Conservation (phyloP, 371 early-diverging fungal genomes). For the Apophysomyces elegans region DNA sequence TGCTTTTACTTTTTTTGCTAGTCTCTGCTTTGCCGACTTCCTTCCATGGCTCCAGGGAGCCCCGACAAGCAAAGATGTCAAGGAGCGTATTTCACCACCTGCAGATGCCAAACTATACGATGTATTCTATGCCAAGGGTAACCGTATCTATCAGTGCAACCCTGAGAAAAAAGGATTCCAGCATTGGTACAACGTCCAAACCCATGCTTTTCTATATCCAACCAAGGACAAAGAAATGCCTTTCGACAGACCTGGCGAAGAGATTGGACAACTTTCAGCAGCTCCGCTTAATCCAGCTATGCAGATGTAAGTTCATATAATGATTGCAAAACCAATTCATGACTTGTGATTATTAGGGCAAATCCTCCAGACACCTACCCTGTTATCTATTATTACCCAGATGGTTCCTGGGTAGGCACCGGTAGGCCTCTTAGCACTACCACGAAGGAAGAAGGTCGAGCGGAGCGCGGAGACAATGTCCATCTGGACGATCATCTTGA, state of each 20-base stretch:
- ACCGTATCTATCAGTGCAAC: slow-evolving; percentile 48
- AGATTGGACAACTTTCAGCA: slow-evolving; percentile 38
- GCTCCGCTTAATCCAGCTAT: slow-evolving; percentile 33
- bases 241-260: slow-evolving; percentile 34
- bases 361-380: slow-evolving; percentile 37
- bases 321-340: not conserved
- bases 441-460: slow-evolving; percentile 36
- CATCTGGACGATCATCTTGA: slow-evolving; percentile 46
- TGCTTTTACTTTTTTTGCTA: not conserved
- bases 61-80: slow-evolving; percentile 32
- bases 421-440: slow-evolving; percentile 38
- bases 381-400: slow-evolving; percentile 39
- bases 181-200: slow-evolving; percentile 52
- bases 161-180: slow-evolving; percentile 43
- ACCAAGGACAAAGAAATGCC: slow-evolving; percentile 33
- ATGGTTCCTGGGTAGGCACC: slow-evolving; percentile 48
- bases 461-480: slow-evolving; percentile 33
- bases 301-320: slow-evolving; percentile 29
- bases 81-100: slow-evolving; percentile 40
- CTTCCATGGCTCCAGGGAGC: slow-evolving; percentile 30
- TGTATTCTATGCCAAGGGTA: slow-evolving; percentile 43
- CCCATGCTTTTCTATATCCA: slow-evolving; percentile 41
- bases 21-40: slow-evolving; percentile 22
- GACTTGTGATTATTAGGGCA: slow-evolving; percentile 21
- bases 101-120: slow-evolving; percentile 32